Evolutionary conservation across 2,329 filamentous ascomycete species (phyloP).

Genomic region (Botryotinia narcissicola): DNA sequence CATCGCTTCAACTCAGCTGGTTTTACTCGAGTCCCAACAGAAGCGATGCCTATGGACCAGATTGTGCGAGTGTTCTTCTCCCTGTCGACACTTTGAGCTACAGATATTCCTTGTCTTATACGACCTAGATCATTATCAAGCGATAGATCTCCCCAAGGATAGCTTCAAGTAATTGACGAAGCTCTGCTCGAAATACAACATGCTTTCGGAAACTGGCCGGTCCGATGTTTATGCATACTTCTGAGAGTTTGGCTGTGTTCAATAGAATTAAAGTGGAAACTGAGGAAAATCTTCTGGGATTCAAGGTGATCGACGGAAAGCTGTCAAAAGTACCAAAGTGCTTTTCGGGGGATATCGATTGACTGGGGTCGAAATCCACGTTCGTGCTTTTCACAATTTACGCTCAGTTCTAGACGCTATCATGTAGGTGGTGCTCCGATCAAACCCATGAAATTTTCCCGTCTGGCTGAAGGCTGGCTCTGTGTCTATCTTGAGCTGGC

Average conservation of each 20-base stretch:
- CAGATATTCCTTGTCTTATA: background rate
- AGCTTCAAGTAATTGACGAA: background rate
- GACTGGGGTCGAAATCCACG: slow-evolving; percentile 1
- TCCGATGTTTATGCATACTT: background rate
- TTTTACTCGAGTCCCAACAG: background rate
- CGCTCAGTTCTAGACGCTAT: slow-evolving; percentile 7
- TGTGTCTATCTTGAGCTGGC: slow-evolving; percentile 9
- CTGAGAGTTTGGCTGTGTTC: background rate
- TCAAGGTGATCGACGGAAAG: background rate
- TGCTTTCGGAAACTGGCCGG: background rate
- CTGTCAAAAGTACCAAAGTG: background rate
- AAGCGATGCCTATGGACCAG: background rate
- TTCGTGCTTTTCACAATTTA: slow-evolving; percentile 3
- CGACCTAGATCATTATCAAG: slow-evolving; percentile 13
- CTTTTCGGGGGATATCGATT: background rate
- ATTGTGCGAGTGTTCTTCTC: background rate
- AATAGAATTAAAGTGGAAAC: slow-evolving; percentile 4
- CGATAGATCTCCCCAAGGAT: slow-evolving; percentile 18
- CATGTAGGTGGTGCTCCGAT: slow-evolving; percentile 1
- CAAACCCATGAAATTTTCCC: slow-evolving; percentile 8
- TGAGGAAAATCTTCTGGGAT: slow-evolving; percentile 2
- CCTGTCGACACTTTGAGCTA: background rate
- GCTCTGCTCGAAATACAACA: background rate
- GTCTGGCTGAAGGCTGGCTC: background rate
- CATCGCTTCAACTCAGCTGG: background rate